phyloP scores from a whole-genome alignment of 78 protist species.

The Cavenderia fasciculata region DNA sequence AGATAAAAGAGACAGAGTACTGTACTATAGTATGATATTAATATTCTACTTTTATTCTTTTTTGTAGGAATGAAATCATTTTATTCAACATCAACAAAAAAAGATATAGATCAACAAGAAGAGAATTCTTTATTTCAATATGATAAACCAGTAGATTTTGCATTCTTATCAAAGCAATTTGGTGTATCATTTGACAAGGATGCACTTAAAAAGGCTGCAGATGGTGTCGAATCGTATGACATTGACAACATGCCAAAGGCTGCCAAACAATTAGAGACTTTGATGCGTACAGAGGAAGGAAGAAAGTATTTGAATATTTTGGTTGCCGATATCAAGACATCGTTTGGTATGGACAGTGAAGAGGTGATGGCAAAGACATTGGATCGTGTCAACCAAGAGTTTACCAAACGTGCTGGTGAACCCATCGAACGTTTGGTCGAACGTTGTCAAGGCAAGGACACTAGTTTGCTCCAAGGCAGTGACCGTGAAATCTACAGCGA shows the following conservation, averaged over 20 bases:
- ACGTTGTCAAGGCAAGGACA: not conserved
- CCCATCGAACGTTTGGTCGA: slow-evolving; percentile 28
- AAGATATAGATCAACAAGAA: not conserved
- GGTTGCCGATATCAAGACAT: slow-evolving; percentile 13
- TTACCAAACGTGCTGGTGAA: slow-evolving; percentile 1
- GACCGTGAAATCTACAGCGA: not conserved
- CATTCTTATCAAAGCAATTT: slow-evolving; percentile 20
- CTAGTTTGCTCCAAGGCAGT: not conserved
- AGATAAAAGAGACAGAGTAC: too few species aligned
- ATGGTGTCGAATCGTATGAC: not conserved
- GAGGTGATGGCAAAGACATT: not conserved
- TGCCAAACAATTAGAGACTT: not conserved
- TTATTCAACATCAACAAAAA: not conserved
- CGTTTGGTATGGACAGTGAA: slow-evolving; percentile 27
- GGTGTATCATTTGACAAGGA: not conserved
- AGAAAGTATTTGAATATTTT: not conserved
- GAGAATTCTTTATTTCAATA: not conserved
- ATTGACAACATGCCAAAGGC: not conserved
- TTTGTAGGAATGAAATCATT: not conserved
- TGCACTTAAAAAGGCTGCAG: not conserved
- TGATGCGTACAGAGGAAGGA: slow-evolving; percentile 22
- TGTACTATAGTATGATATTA: too few species aligned
- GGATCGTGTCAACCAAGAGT: not conserved
- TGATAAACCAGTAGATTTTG: slow-evolving; percentile 21
- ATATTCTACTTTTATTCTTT: too few species aligned